Conservation (phyloP, 78 protist species). For the Blattamonas nauphoetae region DNA sequence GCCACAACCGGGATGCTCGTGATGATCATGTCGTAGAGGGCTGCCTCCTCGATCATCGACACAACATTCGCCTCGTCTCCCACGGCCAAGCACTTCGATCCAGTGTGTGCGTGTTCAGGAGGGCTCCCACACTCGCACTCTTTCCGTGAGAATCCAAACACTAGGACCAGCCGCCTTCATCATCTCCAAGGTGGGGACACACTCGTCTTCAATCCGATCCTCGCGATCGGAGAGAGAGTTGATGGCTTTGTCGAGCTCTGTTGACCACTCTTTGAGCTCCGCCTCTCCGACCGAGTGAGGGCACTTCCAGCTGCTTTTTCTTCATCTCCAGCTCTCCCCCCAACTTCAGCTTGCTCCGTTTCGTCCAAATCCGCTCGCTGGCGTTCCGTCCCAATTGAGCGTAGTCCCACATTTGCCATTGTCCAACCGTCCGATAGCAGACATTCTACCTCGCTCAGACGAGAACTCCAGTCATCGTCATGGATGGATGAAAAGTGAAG, state of each 20-base stretch:
- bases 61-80: too few species aligned
- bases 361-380: background rate
- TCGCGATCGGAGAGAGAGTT: background rate
- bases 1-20: too few species aligned
- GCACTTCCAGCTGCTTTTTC: too few species aligned
- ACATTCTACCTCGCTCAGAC: constrained; percentile 61
- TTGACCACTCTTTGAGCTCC: background rate
- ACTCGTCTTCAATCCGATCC: constrained; percentile 56
- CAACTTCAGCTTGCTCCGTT: too few species aligned
- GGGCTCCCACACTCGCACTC: too few species aligned
- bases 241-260: background rate
- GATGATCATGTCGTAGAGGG: too few species aligned
- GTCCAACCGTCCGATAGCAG: constrained; percentile 42
- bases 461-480: constrained; percentile 57
- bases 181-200: constrained; percentile 46
- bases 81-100: too few species aligned
- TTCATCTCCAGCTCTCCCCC: too few species aligned
- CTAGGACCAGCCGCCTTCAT: constrained; percentile 55
- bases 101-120: too few species aligned
- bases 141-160: constrained; percentile 92
- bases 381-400: background rate
- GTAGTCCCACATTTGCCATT: background rate
- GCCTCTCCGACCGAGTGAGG: background rate
- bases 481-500: too few species aligned
- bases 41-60: too few species aligned